Conservation (phyloP, 306 rosid species). For the Quercus robur region DNA sequence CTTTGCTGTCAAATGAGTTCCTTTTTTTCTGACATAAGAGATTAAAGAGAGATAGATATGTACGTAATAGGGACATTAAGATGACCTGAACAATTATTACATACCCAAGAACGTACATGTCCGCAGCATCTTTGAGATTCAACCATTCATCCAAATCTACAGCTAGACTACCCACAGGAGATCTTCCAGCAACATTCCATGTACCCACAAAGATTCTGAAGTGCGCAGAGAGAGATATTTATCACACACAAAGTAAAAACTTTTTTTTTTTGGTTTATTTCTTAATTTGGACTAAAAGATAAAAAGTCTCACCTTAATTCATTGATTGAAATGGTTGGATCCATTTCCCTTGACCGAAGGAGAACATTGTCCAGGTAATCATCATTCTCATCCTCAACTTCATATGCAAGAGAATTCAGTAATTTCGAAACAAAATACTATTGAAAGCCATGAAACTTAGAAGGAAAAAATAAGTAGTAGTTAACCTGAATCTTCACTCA, state of each 20-base stretch:
- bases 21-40: not conserved
- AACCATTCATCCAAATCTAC: slow-evolving; percentile 90
- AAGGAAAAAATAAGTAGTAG: not conserved
- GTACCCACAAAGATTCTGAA: slow-evolving; percentile 87
- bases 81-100: not conserved
- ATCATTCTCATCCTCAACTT: slow-evolving; percentile 44
- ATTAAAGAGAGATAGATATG: not conserved
- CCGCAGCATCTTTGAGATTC: slow-evolving; percentile 81
- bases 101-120: slow-evolving; percentile 91
- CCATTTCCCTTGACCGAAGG: slow-evolving; percentile 46
- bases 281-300: not conserved
- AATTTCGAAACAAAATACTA: not conserved
- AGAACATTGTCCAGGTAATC: slow-evolving; percentile 35
- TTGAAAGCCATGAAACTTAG: not conserved
- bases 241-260: not conserved
- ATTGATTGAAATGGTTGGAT: slow-evolving; percentile 57
- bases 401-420: slow-evolving; percentile 36
- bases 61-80: not conserved
- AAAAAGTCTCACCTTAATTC: slow-evolving; percentile 57
- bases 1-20: not conserved
- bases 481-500: slow-evolving; percentile 54
- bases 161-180: slow-evolving; percentile 75
- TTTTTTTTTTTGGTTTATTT: not conserved
- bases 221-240: not conserved
- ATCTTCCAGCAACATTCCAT: slow-evolving; percentile 92